phyloP scores from a whole-genome alignment of 139 green algal species.

The Chloropicon primus region DNA sequence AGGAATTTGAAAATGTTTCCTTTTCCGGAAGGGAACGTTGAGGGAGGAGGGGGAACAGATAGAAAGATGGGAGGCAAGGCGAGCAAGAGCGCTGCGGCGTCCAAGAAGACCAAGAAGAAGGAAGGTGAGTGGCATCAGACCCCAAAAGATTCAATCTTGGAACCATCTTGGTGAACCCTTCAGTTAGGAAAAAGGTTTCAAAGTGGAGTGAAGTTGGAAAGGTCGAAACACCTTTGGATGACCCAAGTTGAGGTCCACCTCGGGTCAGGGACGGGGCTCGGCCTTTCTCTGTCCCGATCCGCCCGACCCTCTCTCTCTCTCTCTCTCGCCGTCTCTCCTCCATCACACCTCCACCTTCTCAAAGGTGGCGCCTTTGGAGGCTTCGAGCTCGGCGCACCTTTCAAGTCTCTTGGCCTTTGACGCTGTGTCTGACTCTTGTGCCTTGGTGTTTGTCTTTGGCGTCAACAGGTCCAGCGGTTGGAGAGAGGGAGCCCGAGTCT shows the following conservation, averaged over 20 bases:
- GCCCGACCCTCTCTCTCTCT: not conserved
- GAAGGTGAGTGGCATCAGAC: not conserved
- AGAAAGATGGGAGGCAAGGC: not conserved
- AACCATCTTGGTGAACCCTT: not conserved
- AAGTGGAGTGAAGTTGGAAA: too few relatives aligned
- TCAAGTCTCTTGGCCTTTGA: conserved; percentile 2
- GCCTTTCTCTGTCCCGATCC: not conserved
- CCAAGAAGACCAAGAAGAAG: not conserved
- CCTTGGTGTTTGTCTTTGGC: too few relatives aligned
- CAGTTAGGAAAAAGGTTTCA: too few relatives aligned
- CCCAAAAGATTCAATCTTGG: not conserved
- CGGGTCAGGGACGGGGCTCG: not conserved
- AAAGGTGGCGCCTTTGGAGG: too few relatives aligned
- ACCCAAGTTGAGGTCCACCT: not conserved
- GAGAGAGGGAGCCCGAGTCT: not conserved
- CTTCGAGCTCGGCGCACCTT: too few relatives aligned
- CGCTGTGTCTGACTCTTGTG: conserved; percentile 6
- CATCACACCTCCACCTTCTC: not conserved
- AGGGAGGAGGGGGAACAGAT: not conserved
- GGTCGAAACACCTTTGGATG: too few relatives aligned
- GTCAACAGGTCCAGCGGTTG: not conserved
- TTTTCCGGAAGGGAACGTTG: not conserved
- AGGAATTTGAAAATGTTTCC: too few relatives aligned
- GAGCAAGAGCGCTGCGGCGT: not conserved
- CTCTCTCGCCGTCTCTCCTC: conserved; percentile 5